These are phyloP conservation scores for Gyrodon lividus DNA, from an alignment of 768 basidiomycete species.

Conservation along the genomic window DNA sequence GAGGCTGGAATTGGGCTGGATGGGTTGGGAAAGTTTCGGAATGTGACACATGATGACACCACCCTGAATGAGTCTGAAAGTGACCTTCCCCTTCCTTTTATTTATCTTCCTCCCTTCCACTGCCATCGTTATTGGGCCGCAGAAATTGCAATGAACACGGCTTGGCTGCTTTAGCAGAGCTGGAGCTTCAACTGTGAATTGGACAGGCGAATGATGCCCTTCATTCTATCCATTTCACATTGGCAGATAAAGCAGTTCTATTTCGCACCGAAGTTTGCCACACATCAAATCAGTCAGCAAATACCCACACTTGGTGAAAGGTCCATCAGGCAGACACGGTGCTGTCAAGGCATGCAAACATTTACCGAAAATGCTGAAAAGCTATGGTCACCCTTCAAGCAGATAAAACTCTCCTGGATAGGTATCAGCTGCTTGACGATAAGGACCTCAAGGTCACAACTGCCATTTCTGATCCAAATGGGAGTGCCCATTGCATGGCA, in stretches of 20 bases:
- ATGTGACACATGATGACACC: no score
- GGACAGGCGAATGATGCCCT: conserved; percentile 20
- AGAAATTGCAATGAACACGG: not conserved
- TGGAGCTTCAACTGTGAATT: conserved; percentile 7
- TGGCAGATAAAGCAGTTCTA: conserved; percentile 12
- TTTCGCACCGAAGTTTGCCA: not conserved
- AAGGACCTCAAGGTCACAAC: conserved; percentile 3
- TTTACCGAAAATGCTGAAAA: not conserved
- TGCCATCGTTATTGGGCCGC: not conserved
- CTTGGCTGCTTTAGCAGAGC: not conserved
- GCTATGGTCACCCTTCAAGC: not conserved
- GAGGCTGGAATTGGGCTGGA: no score
- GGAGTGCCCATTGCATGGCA: not conserved
- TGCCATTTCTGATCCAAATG: conserved; percentile 5
- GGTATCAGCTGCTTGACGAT: not conserved
- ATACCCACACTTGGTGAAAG: not conserved
- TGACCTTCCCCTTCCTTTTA: no score
- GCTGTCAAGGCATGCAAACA: not conserved
- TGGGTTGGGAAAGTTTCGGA: no score
- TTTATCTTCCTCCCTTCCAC: not conserved
- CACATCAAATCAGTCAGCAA: not conserved
- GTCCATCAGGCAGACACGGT: not conserved
- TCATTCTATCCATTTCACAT: not conserved
- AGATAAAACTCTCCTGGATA: not conserved
- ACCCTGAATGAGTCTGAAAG: not conserved